phyloP scores from a whole-genome alignment of 495 filamentous ascomycete genomes.

The Neurospora sp. region DNA sequence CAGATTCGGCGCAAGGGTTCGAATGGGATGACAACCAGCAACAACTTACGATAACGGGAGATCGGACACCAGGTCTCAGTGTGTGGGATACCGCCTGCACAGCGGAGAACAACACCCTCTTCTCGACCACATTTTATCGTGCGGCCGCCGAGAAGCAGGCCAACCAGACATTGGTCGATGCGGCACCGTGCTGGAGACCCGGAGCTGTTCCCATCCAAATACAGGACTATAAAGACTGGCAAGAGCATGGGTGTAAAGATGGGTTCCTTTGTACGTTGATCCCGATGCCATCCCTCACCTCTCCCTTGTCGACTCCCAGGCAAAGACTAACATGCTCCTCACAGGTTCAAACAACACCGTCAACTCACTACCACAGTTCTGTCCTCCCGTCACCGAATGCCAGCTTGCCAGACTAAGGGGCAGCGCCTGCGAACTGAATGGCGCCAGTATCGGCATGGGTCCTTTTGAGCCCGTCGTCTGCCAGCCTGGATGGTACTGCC shows the following conservation, averaged over 20 bases:
- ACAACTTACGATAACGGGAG: conserved; percentile 2
- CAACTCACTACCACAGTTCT: conserved; percentile 35
- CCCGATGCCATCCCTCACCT: not conserved
- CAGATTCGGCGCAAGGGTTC: conserved; percentile 13
- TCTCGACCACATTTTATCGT: conserved; percentile 24
- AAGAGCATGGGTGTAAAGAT: conserved; percentile 22
- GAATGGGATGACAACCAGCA: conserved; percentile 2
- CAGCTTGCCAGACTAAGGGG: conserved; percentile 27
- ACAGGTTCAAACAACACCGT: conserved; percentile 37
- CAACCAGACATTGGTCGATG: conserved; percentile 14
- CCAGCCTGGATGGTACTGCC: conserved; percentile 35
- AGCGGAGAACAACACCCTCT: conserved; percentile 19
- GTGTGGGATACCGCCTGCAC: conserved; percentile 26
- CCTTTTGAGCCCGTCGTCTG: conserved; percentile 38
- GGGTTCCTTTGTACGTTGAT: conserved; percentile 32
- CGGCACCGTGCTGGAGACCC: conserved; percentile 26
- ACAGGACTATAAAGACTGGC: conserved; percentile 25
- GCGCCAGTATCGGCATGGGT: conserved; percentile 26
- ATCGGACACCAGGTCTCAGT: not conserved
- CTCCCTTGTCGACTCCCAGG: not conserved
- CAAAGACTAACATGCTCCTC: conserved; percentile 3
- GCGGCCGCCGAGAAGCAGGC: conserved; percentile 3
- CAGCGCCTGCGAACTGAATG: conserved; percentile 18
- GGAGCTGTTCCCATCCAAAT: conserved; percentile 24
- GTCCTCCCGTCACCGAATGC: conserved; percentile 31